Evolutionary conservation across 495 filamentous ascomycete species (phyloP), one percentile per base, ranked within the genome.

Genomic region (Talaromyces proteolyticus): DNA sequence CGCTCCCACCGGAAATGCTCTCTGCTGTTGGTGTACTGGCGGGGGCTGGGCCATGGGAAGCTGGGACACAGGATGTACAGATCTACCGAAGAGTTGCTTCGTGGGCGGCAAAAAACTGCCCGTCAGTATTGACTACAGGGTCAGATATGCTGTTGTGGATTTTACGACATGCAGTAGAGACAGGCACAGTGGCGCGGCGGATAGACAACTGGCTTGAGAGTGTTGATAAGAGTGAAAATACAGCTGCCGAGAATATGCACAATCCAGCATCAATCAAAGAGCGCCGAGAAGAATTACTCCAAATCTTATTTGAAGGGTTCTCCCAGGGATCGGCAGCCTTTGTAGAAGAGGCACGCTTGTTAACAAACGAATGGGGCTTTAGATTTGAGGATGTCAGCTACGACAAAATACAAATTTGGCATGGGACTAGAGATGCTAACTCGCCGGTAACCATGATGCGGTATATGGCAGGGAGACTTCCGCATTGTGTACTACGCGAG

Each of bases 21-120:
- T 53, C 58, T 4, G 63, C 52, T 3, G 66, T 67, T 0, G 67
- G 61, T 3, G 55, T 75, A 6, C 12, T 74, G 3, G 61, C 61
- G 5, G 71, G 69, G 18, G 55, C 57, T 14, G 57, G 55, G 3
- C 60, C 67, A 4, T 67, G 59, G 58, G 51, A 51, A 17, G 59
- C 57, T 5, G 67, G 66, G 6, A 49, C 47, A 4, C 40, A 61
- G 38, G 40, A 47, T 17, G 51, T 64, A 41, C 41, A 36, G 38
- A 18, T 41, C 14, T n/a, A 12, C 2, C 36, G 45, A 17, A 54
- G 46, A 19, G 2, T 55, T 11, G 34, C 39, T 12, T 22, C 38
- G 18, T 11, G 36, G 0, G 14, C 51, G 29, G 57, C 55, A 42
- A 45, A 20, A 2, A 37, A 45, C 21, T 43, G 26, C 21, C 44